These are phyloP conservation scores for Misopates orontium DNA, from an alignment of 257 asterid genomes.

Conservation along the genomic window DNA sequence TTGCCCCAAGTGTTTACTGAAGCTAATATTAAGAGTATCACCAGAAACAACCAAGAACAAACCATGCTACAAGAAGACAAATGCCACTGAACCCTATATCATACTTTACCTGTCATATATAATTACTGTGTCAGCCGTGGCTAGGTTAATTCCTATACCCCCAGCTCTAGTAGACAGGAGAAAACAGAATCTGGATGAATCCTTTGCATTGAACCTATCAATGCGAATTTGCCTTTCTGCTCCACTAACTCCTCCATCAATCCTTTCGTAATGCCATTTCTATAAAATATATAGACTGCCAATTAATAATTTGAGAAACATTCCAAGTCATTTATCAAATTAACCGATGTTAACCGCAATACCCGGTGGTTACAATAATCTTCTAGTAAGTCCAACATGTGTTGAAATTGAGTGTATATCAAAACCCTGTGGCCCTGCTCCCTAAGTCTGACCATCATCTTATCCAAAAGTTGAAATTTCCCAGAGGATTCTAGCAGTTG, in stretches of 20 bases:
- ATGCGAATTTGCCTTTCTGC: slow-evolving; percentile 97
- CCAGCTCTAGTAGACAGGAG: slow-evolving; percentile 99
- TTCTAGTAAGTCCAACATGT: slow-evolving; percentile 89
- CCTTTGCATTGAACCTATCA: slow-evolving; percentile 93
- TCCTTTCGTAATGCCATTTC: slow-evolving; percentile 92
- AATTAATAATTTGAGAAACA: background rate
- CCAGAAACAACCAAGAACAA: background rate
- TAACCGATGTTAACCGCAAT: slow-evolving; percentile 24
- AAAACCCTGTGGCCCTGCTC: slow-evolving; percentile 97
- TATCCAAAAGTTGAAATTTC: slow-evolving; percentile 92
- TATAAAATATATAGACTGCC: slow-evolving; percentile 27
- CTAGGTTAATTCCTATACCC: slow-evolving; percentile 96
- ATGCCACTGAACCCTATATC: slow-evolving; percentile 16
- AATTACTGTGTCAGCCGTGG: slow-evolving; percentile 96
- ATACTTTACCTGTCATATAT: slow-evolving; percentile 83
- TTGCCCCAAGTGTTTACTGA: background rate
- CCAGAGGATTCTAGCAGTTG: slow-evolving; percentile 90
- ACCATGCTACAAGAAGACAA: background rate
- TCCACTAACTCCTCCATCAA: slow-evolving; percentile 96
- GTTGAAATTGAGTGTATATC: slow-evolving; percentile 93
- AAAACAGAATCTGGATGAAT: slow-evolving; percentile 93
- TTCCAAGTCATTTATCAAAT: slow-evolving; percentile 7
- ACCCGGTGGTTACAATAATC: slow-evolving; percentile 91
- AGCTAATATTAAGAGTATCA: background rate
- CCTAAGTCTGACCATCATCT: slow-evolving; percentile 94